These are phyloP conservation scores for Nemania sp. DNA, from an alignment of 2,329 filamentous ascomycete genomes.

Conservation along the genomic window DNA sequence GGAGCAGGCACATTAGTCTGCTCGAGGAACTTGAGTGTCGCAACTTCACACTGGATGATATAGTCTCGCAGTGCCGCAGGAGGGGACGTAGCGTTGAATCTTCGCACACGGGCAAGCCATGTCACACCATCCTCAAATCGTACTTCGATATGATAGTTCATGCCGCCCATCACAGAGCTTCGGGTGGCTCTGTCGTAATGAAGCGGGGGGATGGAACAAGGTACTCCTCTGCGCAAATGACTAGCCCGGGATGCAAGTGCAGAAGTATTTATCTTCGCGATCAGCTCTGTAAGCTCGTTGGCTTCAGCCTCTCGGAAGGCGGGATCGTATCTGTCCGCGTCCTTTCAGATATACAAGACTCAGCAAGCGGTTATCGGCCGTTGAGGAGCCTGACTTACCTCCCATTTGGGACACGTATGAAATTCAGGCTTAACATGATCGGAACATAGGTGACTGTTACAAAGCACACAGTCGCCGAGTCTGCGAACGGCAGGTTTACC, in stretches of 20 bases:
- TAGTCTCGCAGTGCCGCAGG: constrained; percentile 40
- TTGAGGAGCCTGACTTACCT: constrained; percentile 36
- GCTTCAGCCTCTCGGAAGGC: constrained; percentile 41
- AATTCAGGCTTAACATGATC: constrained; percentile 38
- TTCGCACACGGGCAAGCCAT: constrained; percentile 49
- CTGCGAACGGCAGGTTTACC: background rate
- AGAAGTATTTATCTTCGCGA: constrained; percentile 41
- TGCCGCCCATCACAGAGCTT: constrained; percentile 47
- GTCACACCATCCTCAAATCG: constrained; percentile 47
- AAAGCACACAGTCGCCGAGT: background rate
- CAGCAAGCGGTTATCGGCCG: background rate
- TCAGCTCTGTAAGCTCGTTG: constrained; percentile 40
- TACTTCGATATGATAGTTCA: constrained; percentile 50
- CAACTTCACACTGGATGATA: constrained; percentile 46
- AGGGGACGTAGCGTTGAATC: constrained; percentile 46
- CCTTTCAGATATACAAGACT: constrained; percentile 31
- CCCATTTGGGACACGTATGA: constrained; percentile 44
- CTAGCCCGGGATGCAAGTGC: constrained; percentile 44
- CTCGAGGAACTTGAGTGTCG: constrained; percentile 46
- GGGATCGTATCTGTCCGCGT: constrained; percentile 42
- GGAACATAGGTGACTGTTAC: constrained; percentile 35
- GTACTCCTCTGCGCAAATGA: constrained; percentile 40
- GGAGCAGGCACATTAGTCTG: constrained; percentile 43
- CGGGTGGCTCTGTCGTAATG: constrained; percentile 42
- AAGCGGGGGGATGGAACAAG: constrained; percentile 42